Evolutionary conservation across 2,329 filamentous ascomycete genomes (phyloP).

Genomic region (Sporothrix brunneoviolacea): DNA sequence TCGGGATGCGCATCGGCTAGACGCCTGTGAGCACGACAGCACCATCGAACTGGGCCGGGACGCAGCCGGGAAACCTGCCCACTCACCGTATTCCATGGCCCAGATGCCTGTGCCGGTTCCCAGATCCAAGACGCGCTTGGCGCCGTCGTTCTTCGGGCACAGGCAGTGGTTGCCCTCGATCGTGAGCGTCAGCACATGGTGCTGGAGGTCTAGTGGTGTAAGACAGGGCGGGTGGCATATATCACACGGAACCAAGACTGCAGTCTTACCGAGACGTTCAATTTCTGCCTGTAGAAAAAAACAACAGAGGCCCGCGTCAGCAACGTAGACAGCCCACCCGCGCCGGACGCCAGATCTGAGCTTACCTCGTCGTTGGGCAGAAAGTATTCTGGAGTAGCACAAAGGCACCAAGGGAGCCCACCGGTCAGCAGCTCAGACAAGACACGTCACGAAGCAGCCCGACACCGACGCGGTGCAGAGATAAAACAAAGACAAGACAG

Average conservation of each 20-base stretch:
- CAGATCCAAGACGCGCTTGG: slow-evolving; percentile 19
- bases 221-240: background rate
- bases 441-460: too few relatives aligned
- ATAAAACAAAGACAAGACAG: background rate
- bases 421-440: too few relatives aligned
- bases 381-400: slow-evolving; percentile 17
- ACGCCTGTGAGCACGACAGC: too few relatives aligned
- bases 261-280: slow-evolving; percentile 18
- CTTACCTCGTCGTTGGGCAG: slow-evolving; percentile 20
- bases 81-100: slow-evolving; percentile 21
- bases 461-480: background rate
- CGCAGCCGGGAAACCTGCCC: too few relatives aligned
- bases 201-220: slow-evolving; percentile 18
- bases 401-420: too few relatives aligned
- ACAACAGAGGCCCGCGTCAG: background rate
- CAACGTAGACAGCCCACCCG: too few relatives aligned
- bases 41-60: too few relatives aligned
- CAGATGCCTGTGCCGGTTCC: slow-evolving; percentile 22
- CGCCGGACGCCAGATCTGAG: too few relatives aligned
- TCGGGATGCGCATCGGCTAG: slow-evolving; percentile 20
- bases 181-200: slow-evolving; percentile 18
- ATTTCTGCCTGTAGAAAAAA: slow-evolving; percentile 18
- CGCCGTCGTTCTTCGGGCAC: slow-evolving; percentile 18
- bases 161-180: slow-evolving; percentile 16
- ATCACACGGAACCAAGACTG: background rate